Evolutionary conservation across 306 rosid genomes (phyloP), one percentile per base, ranked within the genome.

Genomic region (Pterocarpus santalinus): DNA sequence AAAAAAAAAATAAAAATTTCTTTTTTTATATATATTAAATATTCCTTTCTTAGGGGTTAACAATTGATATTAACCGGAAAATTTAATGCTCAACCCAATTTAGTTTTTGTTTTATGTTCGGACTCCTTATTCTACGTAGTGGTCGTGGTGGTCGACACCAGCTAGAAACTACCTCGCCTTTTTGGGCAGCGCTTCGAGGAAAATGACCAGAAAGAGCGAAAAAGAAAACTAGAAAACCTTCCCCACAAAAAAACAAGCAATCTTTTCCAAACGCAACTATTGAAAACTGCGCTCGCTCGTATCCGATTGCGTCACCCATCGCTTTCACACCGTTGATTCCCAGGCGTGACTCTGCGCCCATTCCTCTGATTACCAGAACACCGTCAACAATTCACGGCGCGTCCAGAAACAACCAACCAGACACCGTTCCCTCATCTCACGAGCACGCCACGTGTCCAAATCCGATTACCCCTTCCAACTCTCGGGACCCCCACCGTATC

Each of bases 361-460:
- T 39, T 57, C 66, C 8, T 76, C 73, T 1, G 22, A 51, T 57
- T 10, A 14, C 15, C 11, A 15, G 1, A 58, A 4, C 39, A 46
- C 14, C 44, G 32, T 65, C 79, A 32, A 58, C 43, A 62, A 12
- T 56, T 36, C 2, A 61, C 67, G 30, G 33, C 69, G 30, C 58
- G 9, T 47, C 60, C 13, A 57, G 41, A 69, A 39, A 83, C 69
- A 52, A 22, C 71, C 2, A 47, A 60, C 7, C 28, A 35, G 5
- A 17, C 55, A 36, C 22, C 7, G 51, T 10, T 8, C n/a, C 1
- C 57, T 2, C 8, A 52, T 56, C 36, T 52, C 68, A 35, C 4
- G 12, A 63, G 46, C 44, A 14, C 49, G 80, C 81, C 77, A 83
- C 87, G 87, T 83, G 86, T 57, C 76, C 22, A 0, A 7, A 78